Conservation (phyloP, 1,284 basidiomycete genomes). For the Microbotryum violaceum region DNA sequence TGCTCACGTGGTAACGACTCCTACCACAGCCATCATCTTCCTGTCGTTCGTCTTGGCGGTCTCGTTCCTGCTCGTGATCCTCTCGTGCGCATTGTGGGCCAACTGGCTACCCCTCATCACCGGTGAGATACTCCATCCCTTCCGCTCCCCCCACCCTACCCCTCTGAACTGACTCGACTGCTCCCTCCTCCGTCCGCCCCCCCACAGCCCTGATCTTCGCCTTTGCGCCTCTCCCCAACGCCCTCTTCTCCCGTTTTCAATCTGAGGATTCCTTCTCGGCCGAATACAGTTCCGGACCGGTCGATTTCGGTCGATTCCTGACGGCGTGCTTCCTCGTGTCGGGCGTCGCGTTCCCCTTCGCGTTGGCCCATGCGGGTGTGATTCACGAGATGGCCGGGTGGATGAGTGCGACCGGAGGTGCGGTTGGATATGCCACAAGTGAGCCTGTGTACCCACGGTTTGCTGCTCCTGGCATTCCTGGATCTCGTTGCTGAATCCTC, state of each 20-base stretch:
- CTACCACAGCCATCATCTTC: slow-evolving; percentile 68
- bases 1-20: too few species aligned
- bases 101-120: slow-evolving; percentile 98
- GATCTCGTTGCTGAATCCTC: neutral
- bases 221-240: slow-evolving; percentile 90
- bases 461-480: neutral
- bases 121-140: slow-evolving; percentile 52
- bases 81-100: slow-evolving; percentile 89
- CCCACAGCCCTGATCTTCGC: slow-evolving; percentile 81
- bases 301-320: slow-evolving; percentile 92
- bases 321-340: slow-evolving; percentile 80
- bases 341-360: slow-evolving; percentile 85
- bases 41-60: slow-evolving; percentile 93
- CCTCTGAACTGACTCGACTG: slow-evolving; percentile 6
- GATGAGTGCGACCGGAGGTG: slow-evolving; percentile 93
- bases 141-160: neutral
- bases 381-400: slow-evolving; percentile 76
- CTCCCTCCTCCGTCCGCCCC: neutral
- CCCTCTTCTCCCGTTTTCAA: slow-evolving; percentile 52
- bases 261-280: slow-evolving; percentile 50
- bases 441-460: neutral
- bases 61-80: slow-evolving; percentile 94
- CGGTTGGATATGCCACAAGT: slow-evolving; percentile 85
- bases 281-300: slow-evolving; percentile 54
- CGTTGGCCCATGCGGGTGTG: slow-evolving; percentile 84